Evolutionary conservation across 2,329 filamentous ascomycete genomes (phyloP), one percentile per base, ranked within the genome.

Genomic region (Shiraia bambusicola): DNA sequence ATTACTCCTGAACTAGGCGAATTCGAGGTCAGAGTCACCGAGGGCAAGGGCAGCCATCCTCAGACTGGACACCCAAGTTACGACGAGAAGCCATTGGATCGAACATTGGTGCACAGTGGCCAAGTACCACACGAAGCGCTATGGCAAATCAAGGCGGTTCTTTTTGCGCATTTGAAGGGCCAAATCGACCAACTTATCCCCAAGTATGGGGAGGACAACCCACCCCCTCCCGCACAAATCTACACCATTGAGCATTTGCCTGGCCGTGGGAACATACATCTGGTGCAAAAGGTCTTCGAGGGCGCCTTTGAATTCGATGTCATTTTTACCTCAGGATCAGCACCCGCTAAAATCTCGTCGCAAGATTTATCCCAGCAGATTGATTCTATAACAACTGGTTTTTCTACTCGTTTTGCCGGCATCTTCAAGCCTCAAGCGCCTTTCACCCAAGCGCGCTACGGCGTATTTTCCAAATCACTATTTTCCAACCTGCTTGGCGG

Each of bases 401-500:
- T 96, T 67, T 80, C 80, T 25, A 76, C 86, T 37, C 84, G 86
- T 19, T 98, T 95, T 66, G 72, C 80, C 11, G 77, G 82, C 14
- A 76, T 88, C 24, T 86, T 93, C 62, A 76, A 82, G 37, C 83
- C 89, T 1, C 78, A 89, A 59, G 74, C 83, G 0, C 92, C 93
- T 0, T 98, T 93, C 68, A 73, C 80, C 13, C 77, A 80, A 3
- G 77, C 81, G 3, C 82, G 88, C 59, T 93, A 94, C 65, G 76
- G 81, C 34, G 78, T 77, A 42, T 96, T 97, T 66, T 88, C 85
- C 50, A 87, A 88, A 66, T 91, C 86, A 50, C 86, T 98, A 76
- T 87, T 98, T 56, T 96, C 92, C 2, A 98, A 97, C 66, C 75
- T 98, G 25, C 78, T 95, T 26, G 93, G 93, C 41, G 93, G 93